phyloP scores from a whole-genome alignment of 2,329 filamentous ascomycete species.

The Monosporascus sp. region DNA sequence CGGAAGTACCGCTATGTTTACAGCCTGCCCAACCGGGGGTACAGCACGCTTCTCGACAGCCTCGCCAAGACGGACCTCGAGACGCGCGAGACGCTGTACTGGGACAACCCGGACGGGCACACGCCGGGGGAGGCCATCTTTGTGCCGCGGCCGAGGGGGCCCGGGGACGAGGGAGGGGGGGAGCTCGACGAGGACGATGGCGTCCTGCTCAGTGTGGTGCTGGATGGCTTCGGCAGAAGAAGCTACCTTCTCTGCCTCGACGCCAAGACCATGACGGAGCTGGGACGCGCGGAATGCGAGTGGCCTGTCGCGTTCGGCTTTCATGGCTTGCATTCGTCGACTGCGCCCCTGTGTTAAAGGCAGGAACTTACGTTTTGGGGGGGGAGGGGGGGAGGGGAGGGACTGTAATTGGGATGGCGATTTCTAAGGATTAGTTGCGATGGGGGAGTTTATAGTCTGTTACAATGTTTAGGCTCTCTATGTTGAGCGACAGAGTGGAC shows the following conservation, averaged over 20 bases:
- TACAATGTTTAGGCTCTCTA: no score
- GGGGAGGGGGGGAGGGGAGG: no score
- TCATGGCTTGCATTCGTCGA: slow-evolving; percentile 49
- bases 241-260: slow-evolving; percentile 65
- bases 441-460: no score
- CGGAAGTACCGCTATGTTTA: slow-evolving; percentile 58
- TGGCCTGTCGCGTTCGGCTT: slow-evolving; percentile 60
- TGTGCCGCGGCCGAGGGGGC: slow-evolving; percentile 41
- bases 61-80: slow-evolving; percentile 61
- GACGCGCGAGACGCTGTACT: slow-evolving; percentile 47
- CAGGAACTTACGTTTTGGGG: no score
- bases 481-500: no score
- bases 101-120: slow-evolving; percentile 53
- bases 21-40: slow-evolving; percentile 48
- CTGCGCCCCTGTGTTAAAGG: no score
- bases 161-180: slow-evolving; percentile 13
- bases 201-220: slow-evolving; percentile 43
- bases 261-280: slow-evolving; percentile 56
- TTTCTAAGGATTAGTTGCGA: no score
- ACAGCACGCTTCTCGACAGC: slow-evolving; percentile 56
- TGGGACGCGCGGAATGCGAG: slow-evolving; percentile 57
- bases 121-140: slow-evolving; percentile 69
- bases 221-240: slow-evolving; percentile 52
- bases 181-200: slow-evolving; percentile 48
- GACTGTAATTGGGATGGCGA: no score